phyloP scores from a whole-genome alignment of 2,329 filamentous ascomycete species.

The Calonectria leucothoes region DNA sequence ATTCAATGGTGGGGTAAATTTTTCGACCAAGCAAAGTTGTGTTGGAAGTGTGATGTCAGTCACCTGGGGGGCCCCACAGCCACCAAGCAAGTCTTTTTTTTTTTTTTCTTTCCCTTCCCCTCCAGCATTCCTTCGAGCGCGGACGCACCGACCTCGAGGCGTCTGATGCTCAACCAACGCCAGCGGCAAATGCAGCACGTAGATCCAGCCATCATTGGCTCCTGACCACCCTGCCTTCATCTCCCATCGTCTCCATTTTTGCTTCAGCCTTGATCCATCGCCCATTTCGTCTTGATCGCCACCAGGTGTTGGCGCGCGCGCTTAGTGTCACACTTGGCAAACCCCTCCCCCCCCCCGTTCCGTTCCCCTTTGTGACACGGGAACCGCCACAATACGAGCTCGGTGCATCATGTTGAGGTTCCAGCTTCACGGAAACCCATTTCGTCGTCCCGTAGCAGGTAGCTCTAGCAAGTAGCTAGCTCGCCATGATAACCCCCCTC shows the following conservation, averaged over 20 bases:
- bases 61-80: conserved; percentile 19
- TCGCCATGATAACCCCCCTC: background rate
- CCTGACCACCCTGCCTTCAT: background rate
- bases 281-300: background rate
- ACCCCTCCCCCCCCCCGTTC: too few relatives aligned
- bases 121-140: background rate
- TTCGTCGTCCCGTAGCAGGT: background rate
- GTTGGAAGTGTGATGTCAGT: conserved; percentile 48
- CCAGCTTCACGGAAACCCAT: background rate
- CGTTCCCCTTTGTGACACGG: background rate
- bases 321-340: background rate
- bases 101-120: background rate
- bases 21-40: conserved; percentile 37
- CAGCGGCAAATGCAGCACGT: background rate
- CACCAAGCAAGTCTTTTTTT: background rate
- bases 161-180: background rate
- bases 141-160: background rate
- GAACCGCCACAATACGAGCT: background rate
- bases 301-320: background rate
- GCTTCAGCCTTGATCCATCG: background rate
- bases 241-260: background rate
- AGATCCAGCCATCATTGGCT: background rate
- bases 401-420: background rate
- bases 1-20: conserved; percentile 55
- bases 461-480: background rate